These are phyloP conservation scores for Thielaviopsis populi DNA, from an alignment of 2,329 filamentous ascomycete genomes.

Conservation along the genomic window DNA sequence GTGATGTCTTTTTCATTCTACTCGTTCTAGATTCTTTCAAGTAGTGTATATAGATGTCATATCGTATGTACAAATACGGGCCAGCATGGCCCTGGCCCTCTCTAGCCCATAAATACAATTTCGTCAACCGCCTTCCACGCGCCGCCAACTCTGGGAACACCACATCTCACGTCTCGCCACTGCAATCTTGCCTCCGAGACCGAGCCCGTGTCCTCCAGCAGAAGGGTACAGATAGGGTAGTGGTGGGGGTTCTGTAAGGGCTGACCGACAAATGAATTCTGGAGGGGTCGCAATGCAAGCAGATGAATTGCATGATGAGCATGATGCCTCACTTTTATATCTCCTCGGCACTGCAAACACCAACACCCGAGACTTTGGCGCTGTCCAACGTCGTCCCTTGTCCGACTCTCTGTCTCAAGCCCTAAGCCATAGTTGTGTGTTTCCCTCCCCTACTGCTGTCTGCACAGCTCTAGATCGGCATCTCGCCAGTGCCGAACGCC, in stretches of 20 bases:
- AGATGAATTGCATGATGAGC: too few relatives aligned
- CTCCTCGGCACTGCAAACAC: neutral
- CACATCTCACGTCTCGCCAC: neutral
- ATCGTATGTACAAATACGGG: neutral
- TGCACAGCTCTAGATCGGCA: neutral
- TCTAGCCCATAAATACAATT: neutral
- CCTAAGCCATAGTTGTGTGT: neutral
- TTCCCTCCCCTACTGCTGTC: neutral
- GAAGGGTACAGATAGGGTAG: neutral
- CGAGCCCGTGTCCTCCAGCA: neutral
- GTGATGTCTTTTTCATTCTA: too few relatives aligned
- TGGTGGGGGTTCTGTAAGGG: neutral
- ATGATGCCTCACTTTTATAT: too few relatives aligned
- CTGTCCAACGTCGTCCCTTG: neutral
- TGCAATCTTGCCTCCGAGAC: neutral
- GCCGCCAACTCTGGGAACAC: conserved; percentile 3
- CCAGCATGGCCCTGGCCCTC: neutral
- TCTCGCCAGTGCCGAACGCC: neutral
- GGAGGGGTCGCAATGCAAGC: too few relatives aligned
- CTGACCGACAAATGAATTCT: neutral
- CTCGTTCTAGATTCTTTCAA: neutral
- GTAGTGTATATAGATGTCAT: neutral
- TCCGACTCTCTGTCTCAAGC: neutral
- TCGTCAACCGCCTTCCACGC: conserved; percentile 12
- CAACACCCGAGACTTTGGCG: neutral